Conservation (phyloP, 345 rosid species). For the Clarkia xantiana region DNA sequence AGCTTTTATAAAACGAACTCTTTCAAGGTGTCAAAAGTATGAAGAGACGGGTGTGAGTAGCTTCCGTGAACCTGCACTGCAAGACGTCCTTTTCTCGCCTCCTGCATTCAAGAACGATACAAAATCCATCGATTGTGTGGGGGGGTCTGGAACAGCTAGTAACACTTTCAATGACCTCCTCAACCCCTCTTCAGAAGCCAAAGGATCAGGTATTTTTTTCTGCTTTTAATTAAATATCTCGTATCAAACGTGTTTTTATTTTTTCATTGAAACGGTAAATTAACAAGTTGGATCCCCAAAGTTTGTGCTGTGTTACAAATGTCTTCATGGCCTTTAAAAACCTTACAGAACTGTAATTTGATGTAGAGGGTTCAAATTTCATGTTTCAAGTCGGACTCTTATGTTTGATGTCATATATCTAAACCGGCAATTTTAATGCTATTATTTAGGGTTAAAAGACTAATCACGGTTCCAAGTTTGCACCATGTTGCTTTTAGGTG, state of each 20-base stretch:
- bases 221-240: neutral
- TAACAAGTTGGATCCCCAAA: no score
- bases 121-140: conserved; percentile 74
- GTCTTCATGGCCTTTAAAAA: no score
- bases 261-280: no score
- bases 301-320: no score
- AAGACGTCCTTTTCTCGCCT: conserved; percentile 52
- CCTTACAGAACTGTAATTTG: no score
- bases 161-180: conserved; percentile 67
- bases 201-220: conserved; percentile 54
- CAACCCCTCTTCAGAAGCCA: conserved; percentile 56
- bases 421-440: no score
- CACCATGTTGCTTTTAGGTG: no score
- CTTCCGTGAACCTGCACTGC: conserved; percentile 60
- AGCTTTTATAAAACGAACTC: conserved; percentile 59
- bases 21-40: conserved; percentile 52
- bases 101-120: conserved; percentile 52
- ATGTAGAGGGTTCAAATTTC: no score
- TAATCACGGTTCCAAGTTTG: no score
- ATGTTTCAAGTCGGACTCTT: no score
- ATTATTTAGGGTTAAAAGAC: no score
- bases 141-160: conserved; percentile 95
- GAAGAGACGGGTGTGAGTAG: conserved; percentile 75
- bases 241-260: neutral
- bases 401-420: no score